These are phyloP conservation scores for Metarhizium robertsii DNA, from an alignment of 2,329 filamentous ascomycete species.

Conservation along the genomic window DNA sequence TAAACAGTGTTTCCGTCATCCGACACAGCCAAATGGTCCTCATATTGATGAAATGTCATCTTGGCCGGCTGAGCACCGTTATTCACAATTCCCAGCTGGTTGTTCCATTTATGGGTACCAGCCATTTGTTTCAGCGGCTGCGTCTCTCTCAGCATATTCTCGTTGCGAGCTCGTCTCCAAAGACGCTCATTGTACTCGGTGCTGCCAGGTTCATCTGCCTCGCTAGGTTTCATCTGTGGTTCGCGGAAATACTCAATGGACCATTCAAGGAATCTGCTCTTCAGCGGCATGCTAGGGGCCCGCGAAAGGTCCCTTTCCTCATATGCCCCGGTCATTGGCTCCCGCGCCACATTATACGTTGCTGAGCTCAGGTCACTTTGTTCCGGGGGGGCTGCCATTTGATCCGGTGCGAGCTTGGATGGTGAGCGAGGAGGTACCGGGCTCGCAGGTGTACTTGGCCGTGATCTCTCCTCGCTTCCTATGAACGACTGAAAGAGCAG, in stretches of 20 bases:
- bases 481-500: constrained; percentile 52
- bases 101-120: constrained; percentile 78
- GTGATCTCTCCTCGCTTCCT: constrained; percentile 35
- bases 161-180: constrained; percentile 88
- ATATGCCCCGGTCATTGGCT: constrained; percentile 73
- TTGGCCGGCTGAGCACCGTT: constrained; percentile 84
- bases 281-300: constrained; percentile 60
- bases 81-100: constrained; percentile 72
- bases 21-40: constrained; percentile 87
- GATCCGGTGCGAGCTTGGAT: constrained; percentile 30
- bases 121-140: constrained; percentile 89
- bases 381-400: constrained; percentile 52
- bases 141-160: constrained; percentile 82
- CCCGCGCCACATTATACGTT: constrained; percentile 66
- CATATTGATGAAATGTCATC: constrained; percentile 96
- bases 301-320: constrained; percentile 50
- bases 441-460: constrained; percentile 21
- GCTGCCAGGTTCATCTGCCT: constrained; percentile 92
- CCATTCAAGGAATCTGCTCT: constrained; percentile 85
- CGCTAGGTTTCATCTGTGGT: constrained; percentile 94
- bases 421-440: constrained; percentile 19
- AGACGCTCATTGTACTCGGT: constrained; percentile 92
- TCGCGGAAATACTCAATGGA: constrained; percentile 96
- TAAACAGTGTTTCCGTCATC: constrained; percentile 87
- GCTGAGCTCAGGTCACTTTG: constrained; percentile 61